Evolutionary conservation across 306 rosid genomes (phyloP).

Genomic region (Ammopiptanthus mongolicus): DNA sequence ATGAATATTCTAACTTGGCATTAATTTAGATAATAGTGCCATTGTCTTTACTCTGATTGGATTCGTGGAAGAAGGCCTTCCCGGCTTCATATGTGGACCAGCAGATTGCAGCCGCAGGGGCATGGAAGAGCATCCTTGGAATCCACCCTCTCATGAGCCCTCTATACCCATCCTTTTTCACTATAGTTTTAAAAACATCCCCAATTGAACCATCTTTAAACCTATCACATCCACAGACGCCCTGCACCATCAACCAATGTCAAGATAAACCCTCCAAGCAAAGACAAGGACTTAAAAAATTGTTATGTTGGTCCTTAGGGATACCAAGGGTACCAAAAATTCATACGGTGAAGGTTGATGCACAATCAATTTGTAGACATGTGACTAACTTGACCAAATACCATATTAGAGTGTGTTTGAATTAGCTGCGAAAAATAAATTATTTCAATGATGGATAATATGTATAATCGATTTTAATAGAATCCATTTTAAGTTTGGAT

Average conservation of each 20-base stretch:
- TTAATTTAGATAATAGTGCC: conserved; percentile 40
- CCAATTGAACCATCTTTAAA: conserved; percentile 72
- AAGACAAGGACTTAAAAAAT: not conserved
- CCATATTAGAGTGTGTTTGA: no score
- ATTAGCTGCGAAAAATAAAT: no score
- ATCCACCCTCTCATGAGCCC: conserved; percentile 95
- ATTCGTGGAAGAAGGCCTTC: conserved; percentile 71
- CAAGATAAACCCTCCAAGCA: conserved; percentile 3
- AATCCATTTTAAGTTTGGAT: no score
- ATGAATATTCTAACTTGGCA: conserved; percentile 13
- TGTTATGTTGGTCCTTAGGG: not conserved
- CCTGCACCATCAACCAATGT: conserved; percentile 50
- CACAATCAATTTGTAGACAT: not conserved
- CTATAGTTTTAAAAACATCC: conserved; percentile 64
- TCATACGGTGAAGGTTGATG: not conserved
- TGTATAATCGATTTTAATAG: no score
- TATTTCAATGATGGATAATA: no score
- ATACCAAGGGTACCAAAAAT: not conserved
- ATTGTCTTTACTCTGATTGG: conserved; percentile 29
- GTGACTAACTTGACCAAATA: not conserved
- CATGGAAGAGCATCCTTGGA: conserved; percentile 96
- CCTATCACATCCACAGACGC: conserved; percentile 95
- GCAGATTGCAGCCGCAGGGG: conserved; percentile 98
- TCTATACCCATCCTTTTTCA: conserved; percentile 75
- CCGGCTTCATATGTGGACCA: conserved; percentile 98